Percentiles rank a stretch among this genome's conserved stretches.
Conservation (phyloP, 83 land plant genomes). For the Isoetes engelmannii region DNA sequence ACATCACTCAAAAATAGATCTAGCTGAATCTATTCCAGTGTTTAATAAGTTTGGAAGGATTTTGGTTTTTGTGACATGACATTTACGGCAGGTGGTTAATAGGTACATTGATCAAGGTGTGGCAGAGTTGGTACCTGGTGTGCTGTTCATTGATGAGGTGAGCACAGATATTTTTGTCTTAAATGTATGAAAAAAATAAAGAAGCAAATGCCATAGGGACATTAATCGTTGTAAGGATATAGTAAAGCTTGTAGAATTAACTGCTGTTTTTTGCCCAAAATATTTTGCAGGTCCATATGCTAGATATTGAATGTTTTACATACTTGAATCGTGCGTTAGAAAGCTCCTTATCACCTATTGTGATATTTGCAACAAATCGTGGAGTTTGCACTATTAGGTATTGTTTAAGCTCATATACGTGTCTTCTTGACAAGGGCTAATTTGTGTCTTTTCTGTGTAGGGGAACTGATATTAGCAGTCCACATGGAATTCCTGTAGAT, state of each 20-base stretch:
- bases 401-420: background rate
- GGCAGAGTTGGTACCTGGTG: conserved; percentile 98
- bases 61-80: too few species aligned
- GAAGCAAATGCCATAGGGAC: too few species aligned
- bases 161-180: background rate
- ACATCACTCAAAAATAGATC: too few species aligned
- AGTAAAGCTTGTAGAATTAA: too few species aligned
- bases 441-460: conserved; percentile 46
- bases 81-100: conserved; percentile 76
- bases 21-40: background rate
- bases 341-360: conserved; percentile 89
- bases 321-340: conserved; percentile 94
- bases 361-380: conserved; percentile 94
- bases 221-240: too few species aligned
- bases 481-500: conserved; percentile 95
- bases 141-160: conserved; percentile 95
- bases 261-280: background rate
- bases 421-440: too few species aligned
- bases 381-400: conserved; percentile 90
- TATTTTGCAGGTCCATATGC: conserved; percentile 82
- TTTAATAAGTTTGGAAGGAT: too few species aligned
- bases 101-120: conserved; percentile 89
- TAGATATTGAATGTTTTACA: conserved; percentile 96
- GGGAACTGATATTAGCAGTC: conserved; percentile 89
- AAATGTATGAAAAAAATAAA: too few species aligned